Conservation (phyloP, 371 early-diverging fungal genomes). For the Apophysomyces elegans region DNA sequence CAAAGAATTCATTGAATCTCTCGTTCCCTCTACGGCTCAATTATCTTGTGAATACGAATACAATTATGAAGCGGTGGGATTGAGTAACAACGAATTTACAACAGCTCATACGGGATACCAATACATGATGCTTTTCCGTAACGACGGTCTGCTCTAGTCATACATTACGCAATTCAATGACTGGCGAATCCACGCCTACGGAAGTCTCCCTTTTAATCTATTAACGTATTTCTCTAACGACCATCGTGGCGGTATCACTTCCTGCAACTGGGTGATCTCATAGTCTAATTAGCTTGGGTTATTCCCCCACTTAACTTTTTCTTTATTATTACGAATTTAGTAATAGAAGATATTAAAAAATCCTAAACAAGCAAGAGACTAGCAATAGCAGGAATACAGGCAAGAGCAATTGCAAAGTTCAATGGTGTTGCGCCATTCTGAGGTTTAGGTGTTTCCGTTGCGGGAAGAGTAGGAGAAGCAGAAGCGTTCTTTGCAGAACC, state of each 20-base stretch:
- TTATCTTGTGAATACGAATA: constrained; percentile 54
- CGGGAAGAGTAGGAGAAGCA: background rate
- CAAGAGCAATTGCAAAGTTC: background rate
- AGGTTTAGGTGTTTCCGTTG: constrained; percentile 4
- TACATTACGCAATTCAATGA: too few relatives aligned
- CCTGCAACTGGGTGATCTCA: too few relatives aligned
- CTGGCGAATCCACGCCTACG: too few relatives aligned
- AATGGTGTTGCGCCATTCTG: background rate
- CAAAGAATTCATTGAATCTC: constrained; percentile 48
- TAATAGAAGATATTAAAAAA: constrained; percentile 1
- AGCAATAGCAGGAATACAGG: background rate
- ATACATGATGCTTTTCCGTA: constrained; percentile 53
- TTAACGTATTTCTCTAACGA: too few relatives aligned
- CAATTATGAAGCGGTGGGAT: constrained; percentile 48
- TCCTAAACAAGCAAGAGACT: constrained; percentile 1
- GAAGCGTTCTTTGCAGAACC: background rate
- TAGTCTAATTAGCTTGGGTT: too few relatives aligned
- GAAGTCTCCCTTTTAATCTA: too few relatives aligned
- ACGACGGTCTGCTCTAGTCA: constrained; percentile 46
- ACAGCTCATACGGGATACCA: constrained; percentile 60
- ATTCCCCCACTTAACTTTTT: background rate
- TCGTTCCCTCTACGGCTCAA: constrained; percentile 51
- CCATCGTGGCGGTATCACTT: too few relatives aligned
- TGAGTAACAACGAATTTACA: constrained; percentile 51
- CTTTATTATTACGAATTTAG: background rate